These are phyloP conservation scores for Diaporthe aspalathi DNA, from an alignment of 2,329 filamentous ascomycete genomes.

Conservation along the genomic window DNA sequence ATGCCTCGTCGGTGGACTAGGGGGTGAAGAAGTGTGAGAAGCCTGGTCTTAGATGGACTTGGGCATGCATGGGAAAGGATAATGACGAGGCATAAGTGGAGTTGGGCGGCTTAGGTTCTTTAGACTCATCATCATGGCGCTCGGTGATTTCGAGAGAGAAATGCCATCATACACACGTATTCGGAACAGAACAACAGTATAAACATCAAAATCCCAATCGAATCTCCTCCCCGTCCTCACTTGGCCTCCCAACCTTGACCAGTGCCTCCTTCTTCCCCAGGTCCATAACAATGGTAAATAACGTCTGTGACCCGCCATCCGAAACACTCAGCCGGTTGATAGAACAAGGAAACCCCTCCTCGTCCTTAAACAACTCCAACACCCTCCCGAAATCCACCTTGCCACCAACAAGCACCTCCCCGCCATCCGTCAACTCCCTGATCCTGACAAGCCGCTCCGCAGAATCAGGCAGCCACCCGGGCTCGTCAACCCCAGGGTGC, in stretches of 20 bases:
- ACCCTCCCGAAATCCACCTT: neutral
- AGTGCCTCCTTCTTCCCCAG: conserved; percentile 23
- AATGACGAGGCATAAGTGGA: neutral
- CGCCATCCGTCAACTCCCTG: neutral
- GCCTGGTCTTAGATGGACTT: neutral
- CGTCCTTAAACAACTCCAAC: conserved; percentile 30
- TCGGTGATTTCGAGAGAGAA: neutral
- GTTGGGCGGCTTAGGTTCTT: neutral
- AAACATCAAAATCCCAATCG: conserved; percentile 3
- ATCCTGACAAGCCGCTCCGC: conserved; percentile 17
- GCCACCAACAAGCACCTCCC: neutral
- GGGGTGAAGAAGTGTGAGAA: too few species aligned
- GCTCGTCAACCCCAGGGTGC: conserved; percentile 33
- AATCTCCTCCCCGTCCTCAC: conserved; percentile 33
- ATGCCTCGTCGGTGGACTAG: neutral
- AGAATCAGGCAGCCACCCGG: conserved; percentile 30
- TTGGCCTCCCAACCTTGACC: conserved; percentile 36
- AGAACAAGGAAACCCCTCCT: conserved; percentile 31
- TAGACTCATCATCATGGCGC: neutral
- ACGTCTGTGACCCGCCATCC: conserved; percentile 2
- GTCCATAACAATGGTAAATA: conserved; percentile 39
- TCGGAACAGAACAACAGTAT: neutral
- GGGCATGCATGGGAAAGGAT: neutral
- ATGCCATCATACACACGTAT: neutral
- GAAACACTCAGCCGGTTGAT: conserved; percentile 30